Base-by-base conservation (phyloP, 768 basidiomycete genomes). In the Termitomyces titanicus region DNA sequence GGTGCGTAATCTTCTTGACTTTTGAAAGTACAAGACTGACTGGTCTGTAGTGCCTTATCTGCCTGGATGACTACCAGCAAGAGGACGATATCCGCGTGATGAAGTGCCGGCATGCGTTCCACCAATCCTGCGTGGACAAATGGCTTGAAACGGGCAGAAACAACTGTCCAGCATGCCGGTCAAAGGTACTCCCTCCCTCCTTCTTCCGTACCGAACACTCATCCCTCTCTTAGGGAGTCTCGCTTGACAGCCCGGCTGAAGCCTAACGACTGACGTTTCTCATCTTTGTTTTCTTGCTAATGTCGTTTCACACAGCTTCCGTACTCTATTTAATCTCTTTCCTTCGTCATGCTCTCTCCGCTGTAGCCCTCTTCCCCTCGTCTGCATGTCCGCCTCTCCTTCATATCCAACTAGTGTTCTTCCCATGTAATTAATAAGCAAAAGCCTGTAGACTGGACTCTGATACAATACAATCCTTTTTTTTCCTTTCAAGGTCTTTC, bases 131-230 rank as follows among this genome's bases (percentile, higher is more conserved):
- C 61, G 92, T 97, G 6, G 94, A 97, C 65, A 84, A 79, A 56
- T 96, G 94, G 92, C 74, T 96, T 33, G 80, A 86, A 67, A 84
- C 80, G 5, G 93, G 94, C 3, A 79, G 85, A 54, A 97, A 97
- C 64, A 92, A 92, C 55, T 97, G 94, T 68, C 94, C 94, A 33
- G 92, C 92, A 7, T 97, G 94, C 72, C 86, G 94, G 47, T 79
- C 84, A 33, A 86, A 80, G 76, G 88, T 88, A 50, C 35, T 60
- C 65, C 15, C 46, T 34, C 10, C 27, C 17, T 31, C 53, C n/a
- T 55, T 5, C n/a, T 43, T 47, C 10, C 27, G 37, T 15, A 25
- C 49, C 17, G 11, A 8, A 31, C 57, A n/a, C 46, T 56, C 11
- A 57, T 25, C 34, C 4, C 20, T 20, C 40, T 38, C 38, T 24